Evolutionary conservation across 192 early-diverging fungal genomes (phyloP).

Genomic region (Backusella tuberculispora): DNA sequence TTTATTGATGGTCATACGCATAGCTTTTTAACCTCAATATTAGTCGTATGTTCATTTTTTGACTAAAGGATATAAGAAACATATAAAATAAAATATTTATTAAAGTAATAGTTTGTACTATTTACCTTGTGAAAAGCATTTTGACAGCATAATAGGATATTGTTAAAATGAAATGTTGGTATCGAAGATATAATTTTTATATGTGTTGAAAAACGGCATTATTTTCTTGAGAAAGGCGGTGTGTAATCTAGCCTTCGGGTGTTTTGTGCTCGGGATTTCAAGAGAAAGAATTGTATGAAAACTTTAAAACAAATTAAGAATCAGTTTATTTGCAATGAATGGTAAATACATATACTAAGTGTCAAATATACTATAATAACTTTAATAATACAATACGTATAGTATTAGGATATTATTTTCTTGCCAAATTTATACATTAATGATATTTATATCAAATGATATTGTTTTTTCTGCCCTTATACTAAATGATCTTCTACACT

Average conservation of each 20-base stretch:
- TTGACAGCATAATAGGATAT: too few species aligned
- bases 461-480: too few species aligned
- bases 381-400: background rate
- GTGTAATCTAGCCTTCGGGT: background rate
- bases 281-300: slow-evolving; percentile 2
- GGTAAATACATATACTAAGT: background rate
- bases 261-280: background rate
- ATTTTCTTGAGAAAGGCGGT: background rate
- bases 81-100: too few species aligned
- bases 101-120: too few species aligned
- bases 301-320: background rate
- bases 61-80: too few species aligned
- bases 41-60: too few species aligned
- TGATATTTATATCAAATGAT: background rate
- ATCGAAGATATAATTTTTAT: too few species aligned
- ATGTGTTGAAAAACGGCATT: background rate
- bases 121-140: too few species aligned
- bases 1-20: background rate
- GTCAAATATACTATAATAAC: background rate
- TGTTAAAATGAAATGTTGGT: too few species aligned
- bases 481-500: background rate
- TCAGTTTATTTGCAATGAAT: background rate
- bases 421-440: too few species aligned
- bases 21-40: background rate
- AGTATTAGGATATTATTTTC: background rate